Evolutionary conservation across 306 rosid species (phyloP).

Genomic region (Mimosa pudica): DNA sequence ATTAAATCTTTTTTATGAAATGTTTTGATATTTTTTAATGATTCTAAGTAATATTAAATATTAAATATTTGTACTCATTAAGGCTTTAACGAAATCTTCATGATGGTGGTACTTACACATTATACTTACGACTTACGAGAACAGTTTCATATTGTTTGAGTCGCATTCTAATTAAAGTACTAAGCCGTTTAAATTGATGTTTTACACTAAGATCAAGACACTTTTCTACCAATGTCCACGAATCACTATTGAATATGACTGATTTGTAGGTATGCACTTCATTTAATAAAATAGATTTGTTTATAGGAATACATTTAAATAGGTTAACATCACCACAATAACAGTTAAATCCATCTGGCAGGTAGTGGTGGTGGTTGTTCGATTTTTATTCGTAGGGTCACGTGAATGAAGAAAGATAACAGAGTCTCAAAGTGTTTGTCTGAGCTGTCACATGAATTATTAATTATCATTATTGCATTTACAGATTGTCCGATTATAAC

Average conservation of each 20-base stretch:
- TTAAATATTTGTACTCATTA: neutral
- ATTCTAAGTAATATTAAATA: too few relatives aligned
- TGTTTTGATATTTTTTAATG: too few relatives aligned
- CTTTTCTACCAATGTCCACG: conserved; percentile 16
- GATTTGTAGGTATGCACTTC: conserved; percentile 38
- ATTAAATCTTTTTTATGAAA: too few relatives aligned
- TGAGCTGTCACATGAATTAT: conserved; percentile 16
- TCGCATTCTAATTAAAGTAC: neutral
- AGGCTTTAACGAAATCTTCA: neutral
- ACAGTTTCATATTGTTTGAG: neutral
- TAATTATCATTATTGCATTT: conserved; percentile 26
- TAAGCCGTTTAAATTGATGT: neutral
- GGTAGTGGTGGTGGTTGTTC: neutral
- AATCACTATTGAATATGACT: conserved; percentile 32
- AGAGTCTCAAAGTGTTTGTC: neutral
- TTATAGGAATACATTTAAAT: conserved; percentile 17
- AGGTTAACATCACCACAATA: neutral
- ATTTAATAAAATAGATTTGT: neutral
- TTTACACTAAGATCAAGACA: conserved; percentile 35
- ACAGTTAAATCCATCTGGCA: conserved; percentile 33
- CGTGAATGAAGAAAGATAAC: neutral
- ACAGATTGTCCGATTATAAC: conserved; percentile 41
- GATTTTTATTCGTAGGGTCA: neutral
- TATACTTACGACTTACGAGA: neutral
- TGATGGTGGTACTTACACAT: neutral